These are phyloP conservation scores for Kalaharituber pfeilii DNA, from an alignment of 2,329 filamentous ascomycete genomes.

Conservation along the genomic window DNA sequence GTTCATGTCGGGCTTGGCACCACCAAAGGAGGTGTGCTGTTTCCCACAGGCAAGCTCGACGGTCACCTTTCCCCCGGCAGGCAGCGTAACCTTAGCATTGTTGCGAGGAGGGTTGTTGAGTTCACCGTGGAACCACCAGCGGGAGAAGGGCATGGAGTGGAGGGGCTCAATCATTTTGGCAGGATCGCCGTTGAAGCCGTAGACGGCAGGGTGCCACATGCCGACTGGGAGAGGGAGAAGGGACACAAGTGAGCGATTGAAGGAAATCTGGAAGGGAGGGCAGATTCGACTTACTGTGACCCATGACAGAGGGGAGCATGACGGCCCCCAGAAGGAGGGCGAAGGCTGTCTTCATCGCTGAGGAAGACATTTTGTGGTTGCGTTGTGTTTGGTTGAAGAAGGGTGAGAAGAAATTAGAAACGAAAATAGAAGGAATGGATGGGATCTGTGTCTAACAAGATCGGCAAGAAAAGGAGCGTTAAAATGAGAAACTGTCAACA, in stretches of 20 bases:
- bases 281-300: neutral
- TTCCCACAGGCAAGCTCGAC: constrained; percentile 37
- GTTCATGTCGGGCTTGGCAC: neutral
- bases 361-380: neutral
- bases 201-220: constrained; percentile 10
- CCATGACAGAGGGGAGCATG: neutral
- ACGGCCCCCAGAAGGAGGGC: neutral
- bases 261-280: neutral
- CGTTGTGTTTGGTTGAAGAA: neutral
- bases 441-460: neutral
- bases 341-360: neutral
- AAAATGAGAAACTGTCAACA: neutral
- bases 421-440: neutral
- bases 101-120: constrained; percentile 5
- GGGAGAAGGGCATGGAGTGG: constrained; percentile 1
- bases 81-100: constrained; percentile 31
- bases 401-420: neutral
- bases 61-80: constrained; percentile 33
- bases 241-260: neutral
- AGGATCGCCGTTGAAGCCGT: constrained; percentile 13
- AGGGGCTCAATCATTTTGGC: constrained; percentile 13
- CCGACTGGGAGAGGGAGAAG: neutral
- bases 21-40: constrained; percentile 29
- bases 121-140: constrained; percentile 17
- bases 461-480: neutral